Evolutionary conservation across 495 filamentous ascomycete genomes (phyloP), one percentile per base, ranked within the genome.

Genomic region (Corynascus novoguineensis): DNA sequence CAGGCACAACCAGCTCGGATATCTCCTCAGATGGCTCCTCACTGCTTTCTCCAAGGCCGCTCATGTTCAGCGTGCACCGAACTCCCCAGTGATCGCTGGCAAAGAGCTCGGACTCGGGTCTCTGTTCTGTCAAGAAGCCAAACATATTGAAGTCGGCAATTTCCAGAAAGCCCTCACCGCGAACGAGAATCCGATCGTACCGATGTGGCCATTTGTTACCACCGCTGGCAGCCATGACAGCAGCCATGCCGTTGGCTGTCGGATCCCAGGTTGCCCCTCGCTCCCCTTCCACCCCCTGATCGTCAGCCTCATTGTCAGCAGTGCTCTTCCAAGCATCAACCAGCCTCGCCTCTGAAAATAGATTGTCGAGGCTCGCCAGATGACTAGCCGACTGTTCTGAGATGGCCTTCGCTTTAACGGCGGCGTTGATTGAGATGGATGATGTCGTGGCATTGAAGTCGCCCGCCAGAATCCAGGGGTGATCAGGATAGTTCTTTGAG

Each of bases 21-120:
- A 49, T 38, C 28, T 69, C 60, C n/a, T 55, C 49, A 3, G 60
- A 58, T 0, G 40, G 46, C 12, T 47, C 61, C 11, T 57, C 57
- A 1, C 22, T 47, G 3, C 42, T 19, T 8, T 21, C 41, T 0
- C 41, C 48, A 41, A 37, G 10, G 10, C 31, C 24, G 8, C 50
- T 55, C 17, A 73, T 57, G 15, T 61, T 67, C 27, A 84, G 50
- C 12, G 69, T 61, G 40, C 75, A 75, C 38, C 74, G 62, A 17
- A 84, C 65, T 2, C 81, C 81, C 75, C 77, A 83, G 58, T 84
- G 81, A 58, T 82, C 79, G 53, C 81, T 84, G 0, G 73, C 78
- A 59, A 73, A 77, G 25, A 52, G 50, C 11, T 57, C 34, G 0
- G 32, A 29, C 17, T 42, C 44, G 1, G 53, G 55, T 7, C 35